Conservation (phyloP, 495 filamentous ascomycete species). For the Penicillium atrosanguineum region DNA sequence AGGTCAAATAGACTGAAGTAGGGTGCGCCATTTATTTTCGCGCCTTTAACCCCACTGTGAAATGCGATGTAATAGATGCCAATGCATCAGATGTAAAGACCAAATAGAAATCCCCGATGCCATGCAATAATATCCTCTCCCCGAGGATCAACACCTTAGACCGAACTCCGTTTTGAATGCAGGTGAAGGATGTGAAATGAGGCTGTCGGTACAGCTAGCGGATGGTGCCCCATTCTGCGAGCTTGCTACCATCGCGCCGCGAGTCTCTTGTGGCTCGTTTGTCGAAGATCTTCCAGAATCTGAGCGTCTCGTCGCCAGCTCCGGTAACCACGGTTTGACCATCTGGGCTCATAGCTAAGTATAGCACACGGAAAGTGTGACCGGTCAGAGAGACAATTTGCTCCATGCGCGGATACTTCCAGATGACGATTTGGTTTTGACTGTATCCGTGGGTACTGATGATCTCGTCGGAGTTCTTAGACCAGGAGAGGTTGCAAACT, state of each 20-base stretch:
- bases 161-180: slow-evolving; percentile 45
- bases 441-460: slow-evolving; percentile 97
- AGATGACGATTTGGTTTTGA: slow-evolving; percentile 97
- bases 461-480: slow-evolving; percentile 92
- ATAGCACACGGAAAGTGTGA: slow-evolving; percentile 93
- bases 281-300: slow-evolving; percentile 96
- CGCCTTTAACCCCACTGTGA: not conserved
- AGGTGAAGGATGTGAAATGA: slow-evolving; percentile 19
- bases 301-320: slow-evolving; percentile 90
- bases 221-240: slow-evolving; percentile 71
- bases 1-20: slow-evolving; percentile 10
- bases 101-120: slow-evolving; percentile 20
- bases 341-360: slow-evolving; percentile 95
- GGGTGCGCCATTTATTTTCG: not conserved
- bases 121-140: slow-evolving; percentile 25
- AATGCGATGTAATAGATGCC: slow-evolving; percentile 34
- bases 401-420: slow-evolving; percentile 98
- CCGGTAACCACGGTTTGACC: slow-evolving; percentile 92
- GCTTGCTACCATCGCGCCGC: slow-evolving; percentile 52
- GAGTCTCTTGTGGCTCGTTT: slow-evolving; percentile 55
- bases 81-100: slow-evolving; percentile 21
- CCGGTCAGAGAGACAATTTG: slow-evolving; percentile 93
- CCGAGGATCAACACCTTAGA: slow-evolving; percentile 13
- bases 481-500: slow-evolving; percentile 96
- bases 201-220: slow-evolving; percentile 41